Base-by-base conservation (phyloP, 805 yeast species). In the Maudiozyma turicensis region DNA sequence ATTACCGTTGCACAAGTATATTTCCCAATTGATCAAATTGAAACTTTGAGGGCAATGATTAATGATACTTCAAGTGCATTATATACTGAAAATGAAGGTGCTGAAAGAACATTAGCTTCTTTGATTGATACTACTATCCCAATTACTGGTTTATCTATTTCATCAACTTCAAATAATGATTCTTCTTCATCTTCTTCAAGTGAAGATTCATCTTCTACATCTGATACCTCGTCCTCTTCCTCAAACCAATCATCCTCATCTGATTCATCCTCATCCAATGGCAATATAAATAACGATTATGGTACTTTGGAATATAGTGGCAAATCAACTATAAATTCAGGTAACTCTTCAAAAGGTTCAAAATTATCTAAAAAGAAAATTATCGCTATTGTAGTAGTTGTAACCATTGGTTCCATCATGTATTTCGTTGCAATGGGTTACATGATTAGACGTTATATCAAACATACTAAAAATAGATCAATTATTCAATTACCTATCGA, bases 1-100 rank as follows among this genome's bases (percentile, higher is more conserved):
- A 86, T 86, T 48, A 86, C 97, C 0, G 85, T 90, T 53, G 98
- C 97, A 6, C 84, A 84, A 63, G 84, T 87, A 48, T 87, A 85
- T 63, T 83, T 88, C 70, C 95, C 95, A 28, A 63, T 69, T 8
- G 62, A 65, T 11, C 66, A 74, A 35, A 75, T 86, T 14, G 57
- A 62, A 1, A 62, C 69, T 0, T 72, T 91, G 54, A 76, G 77
- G 49, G 65, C 65, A 15, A 64, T 72, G 39, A 66, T 91, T 44
- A 81, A 85, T 45, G 68, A 72, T 48, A 67, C 79, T 49, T 58
- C 75, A 0, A 85, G 95, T 6, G 52, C 58, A 30, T 64, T 91
- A 44, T 90, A 84, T 67, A 56, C 71, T 47, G 78, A 80, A 61
- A 74, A 81, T 28, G 77, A 76, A 56, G 58, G 74, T 2, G 75